A percentile compares a stretch with the other conserved stretches of the same genome.
Evolutionary conservation across 352 stramenopile genomes (phyloP).

Genomic region (Thalassiosira delicatula): DNA sequence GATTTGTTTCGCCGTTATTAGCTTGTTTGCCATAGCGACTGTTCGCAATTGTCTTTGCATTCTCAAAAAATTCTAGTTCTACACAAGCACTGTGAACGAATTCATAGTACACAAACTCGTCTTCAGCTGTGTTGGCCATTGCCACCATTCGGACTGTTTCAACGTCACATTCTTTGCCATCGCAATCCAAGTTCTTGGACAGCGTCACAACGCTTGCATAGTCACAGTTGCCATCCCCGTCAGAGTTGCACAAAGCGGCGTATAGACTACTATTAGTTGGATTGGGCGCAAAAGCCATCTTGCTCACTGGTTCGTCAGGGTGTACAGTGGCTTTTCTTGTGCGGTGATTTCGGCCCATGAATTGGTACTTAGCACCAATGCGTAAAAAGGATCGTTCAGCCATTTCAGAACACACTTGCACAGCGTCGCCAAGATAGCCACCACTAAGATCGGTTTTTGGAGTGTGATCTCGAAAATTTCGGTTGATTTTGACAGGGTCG

Average conservation of each 20-base stretch:
- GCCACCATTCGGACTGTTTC: constrained; percentile 39
- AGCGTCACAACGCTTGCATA: constrained; percentile 20
- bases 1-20: not conserved
- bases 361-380: constrained; percentile 49
- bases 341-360: constrained; percentile 38
- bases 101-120: constrained; percentile 51
- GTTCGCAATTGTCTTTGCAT: constrained; percentile 22
- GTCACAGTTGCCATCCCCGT: constrained; percentile 18
- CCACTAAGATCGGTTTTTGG: constrained; percentile 11
- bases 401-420: constrained; percentile 27
- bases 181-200: constrained; percentile 30
- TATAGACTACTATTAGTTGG: not conserved
- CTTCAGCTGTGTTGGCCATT: constrained; percentile 2
- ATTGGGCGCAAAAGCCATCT: not conserved
- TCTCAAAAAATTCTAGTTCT: constrained; percentile 54
- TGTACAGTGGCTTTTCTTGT: not conserved
- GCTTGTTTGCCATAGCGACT: not conserved
- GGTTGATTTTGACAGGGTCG: constrained; percentile 62
- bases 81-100: constrained; percentile 61
- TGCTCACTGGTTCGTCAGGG: not conserved
- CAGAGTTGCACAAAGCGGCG: not conserved
- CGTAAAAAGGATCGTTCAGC: constrained; percentile 54
- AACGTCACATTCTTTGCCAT: constrained; percentile 31
- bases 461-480: not conserved
- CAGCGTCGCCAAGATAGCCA: constrained; percentile 63